Percentiles rank a stretch among this genome's conserved stretches.
Conservation (phyloP, 1,284 basidiomycete species). For the Ustilago sp. region DNA sequence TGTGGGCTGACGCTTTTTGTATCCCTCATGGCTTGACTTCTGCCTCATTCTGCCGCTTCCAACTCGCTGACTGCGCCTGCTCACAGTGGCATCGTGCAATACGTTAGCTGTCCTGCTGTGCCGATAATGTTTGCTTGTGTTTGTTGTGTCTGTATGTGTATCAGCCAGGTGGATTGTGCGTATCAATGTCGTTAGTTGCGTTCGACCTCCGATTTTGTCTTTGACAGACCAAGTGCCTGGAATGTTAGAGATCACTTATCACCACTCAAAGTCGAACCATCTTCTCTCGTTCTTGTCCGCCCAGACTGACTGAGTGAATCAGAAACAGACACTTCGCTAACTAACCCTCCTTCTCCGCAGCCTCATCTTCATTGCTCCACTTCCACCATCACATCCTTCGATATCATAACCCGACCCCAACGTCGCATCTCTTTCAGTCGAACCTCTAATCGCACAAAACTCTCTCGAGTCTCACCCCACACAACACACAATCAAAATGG, state of each 20-base stretch:
- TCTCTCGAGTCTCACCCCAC: conserved; percentile 13
- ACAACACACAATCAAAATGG: conserved; percentile 43
- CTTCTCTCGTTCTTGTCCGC: conserved; percentile 9
- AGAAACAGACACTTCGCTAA: conserved; percentile 1
- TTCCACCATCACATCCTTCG: conserved; percentile 13
- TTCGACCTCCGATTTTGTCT: conserved; percentile 18
- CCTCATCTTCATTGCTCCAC: background rate
- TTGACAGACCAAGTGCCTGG: conserved; percentile 13
- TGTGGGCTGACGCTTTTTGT: conserved; percentile 13
- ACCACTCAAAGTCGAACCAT: conserved; percentile 8
- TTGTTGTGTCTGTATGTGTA: background rate
- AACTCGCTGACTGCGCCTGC: conserved; percentile 4
- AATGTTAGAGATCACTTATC: conserved; percentile 5
- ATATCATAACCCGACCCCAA: conserved; percentile 12
- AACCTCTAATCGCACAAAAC: background rate
- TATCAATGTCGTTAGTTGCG: conserved; percentile 2
- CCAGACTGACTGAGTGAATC: background rate
- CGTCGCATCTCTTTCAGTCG: conserved; percentile 12
- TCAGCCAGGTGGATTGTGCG: conserved; percentile 13
- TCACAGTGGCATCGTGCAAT: background rate
- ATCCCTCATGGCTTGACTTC: conserved; percentile 7
- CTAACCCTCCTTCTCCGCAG: conserved; percentile 2
- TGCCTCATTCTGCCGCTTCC: background rate
- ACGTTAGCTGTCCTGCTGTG: background rate
- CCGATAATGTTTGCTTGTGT: no score